Evolutionary conservation across 257 asterid genomes (phyloP).

Genomic region (Buddleja alternifolia): DNA sequence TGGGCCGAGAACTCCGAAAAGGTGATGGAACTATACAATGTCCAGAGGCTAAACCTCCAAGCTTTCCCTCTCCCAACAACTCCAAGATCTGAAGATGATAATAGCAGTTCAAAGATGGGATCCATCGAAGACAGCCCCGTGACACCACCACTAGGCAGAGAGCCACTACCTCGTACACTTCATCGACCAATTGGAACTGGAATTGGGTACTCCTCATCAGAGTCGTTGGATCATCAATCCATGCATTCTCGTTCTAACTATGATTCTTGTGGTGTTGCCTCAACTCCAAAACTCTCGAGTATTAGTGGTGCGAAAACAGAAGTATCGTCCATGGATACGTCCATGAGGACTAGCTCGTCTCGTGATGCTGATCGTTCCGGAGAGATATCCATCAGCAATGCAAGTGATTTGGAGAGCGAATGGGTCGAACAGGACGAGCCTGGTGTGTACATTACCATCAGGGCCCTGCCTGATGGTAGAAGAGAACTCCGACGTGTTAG

Average conservation of each 20-base stretch:
- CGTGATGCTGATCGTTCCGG: conserved; percentile 79
- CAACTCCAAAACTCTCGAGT: conserved; percentile 92
- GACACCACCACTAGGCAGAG: conserved; percentile 78
- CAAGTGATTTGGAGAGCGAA: conserved; percentile 82
- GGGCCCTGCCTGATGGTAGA: conserved; percentile 82
- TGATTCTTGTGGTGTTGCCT: conserved; percentile 62
- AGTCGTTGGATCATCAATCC: conserved; percentile 61
- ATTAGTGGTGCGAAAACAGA: conserved; percentile 58
- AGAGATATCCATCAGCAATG: conserved; percentile 89
- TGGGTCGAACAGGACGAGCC: conserved; percentile 98
- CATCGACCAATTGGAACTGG: conserved; percentile 49
- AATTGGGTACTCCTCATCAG: conserved; percentile 70
- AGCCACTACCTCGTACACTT: conserved; percentile 67
- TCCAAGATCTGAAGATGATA: conserved; percentile 80
- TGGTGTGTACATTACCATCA: conserved; percentile 90
- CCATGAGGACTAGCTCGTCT: conserved; percentile 81
- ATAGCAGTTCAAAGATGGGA: conserved; percentile 63
- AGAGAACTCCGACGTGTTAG: conserved; percentile 93
- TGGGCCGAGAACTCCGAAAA: conserved; percentile 94
- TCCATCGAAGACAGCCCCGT: conserved; percentile 78
- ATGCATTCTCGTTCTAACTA: conserved; percentile 54
- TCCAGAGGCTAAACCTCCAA: conserved; percentile 77
- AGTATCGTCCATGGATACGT: conserved; percentile 61
- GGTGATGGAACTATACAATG: conserved; percentile 90
- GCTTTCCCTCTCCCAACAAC: conserved; percentile 83